Conservation (phyloP, 2,329 filamentous ascomycete genomes). For the Tricladium varicosporioides region DNA sequence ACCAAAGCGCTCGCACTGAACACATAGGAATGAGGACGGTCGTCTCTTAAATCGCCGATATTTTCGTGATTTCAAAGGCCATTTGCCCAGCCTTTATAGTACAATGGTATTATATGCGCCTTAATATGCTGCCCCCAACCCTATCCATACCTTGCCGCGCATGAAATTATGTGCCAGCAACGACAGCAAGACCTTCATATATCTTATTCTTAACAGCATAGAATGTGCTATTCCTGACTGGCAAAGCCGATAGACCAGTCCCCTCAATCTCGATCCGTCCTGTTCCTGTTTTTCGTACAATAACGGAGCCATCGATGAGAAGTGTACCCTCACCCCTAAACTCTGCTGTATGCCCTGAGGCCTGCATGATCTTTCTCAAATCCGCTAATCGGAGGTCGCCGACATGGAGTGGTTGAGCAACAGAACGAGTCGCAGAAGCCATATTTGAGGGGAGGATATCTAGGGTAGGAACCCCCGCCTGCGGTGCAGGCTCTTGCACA, state of each 20-base stretch:
- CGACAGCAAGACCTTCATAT: conserved; percentile 90
- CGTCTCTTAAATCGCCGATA: no score
- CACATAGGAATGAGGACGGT: no score
- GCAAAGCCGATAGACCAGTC: conserved; percentile 52
- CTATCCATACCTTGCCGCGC: background rate
- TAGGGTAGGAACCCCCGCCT: conserved; percentile 36
- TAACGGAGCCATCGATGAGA: conserved; percentile 82
- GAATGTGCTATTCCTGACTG: conserved; percentile 63
- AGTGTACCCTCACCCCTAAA: conserved; percentile 92
- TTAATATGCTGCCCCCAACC: background rate
- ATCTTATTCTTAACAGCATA: conserved; percentile 87
- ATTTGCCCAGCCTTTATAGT: background rate
- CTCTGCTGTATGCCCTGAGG: conserved; percentile 80
- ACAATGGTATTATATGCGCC: conserved; percentile 1
- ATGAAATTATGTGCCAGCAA: conserved; percentile 44
- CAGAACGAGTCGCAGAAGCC: conserved; percentile 70
- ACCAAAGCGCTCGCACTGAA: no score
- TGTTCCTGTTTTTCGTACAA: conserved; percentile 83
- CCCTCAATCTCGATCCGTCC: conserved; percentile 87
- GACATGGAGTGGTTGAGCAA: conserved; percentile 87
- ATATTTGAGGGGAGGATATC: conserved; percentile 54
- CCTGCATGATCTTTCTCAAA: conserved; percentile 78
- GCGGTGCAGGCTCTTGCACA: conserved; percentile 15
- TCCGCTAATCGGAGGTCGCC: conserved; percentile 90
- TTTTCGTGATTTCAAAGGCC: no score